These are phyloP conservation scores for Fusarium sp. DNA, from an alignment of 2,329 filamentous ascomycete species.

Conservation along the genomic window DNA sequence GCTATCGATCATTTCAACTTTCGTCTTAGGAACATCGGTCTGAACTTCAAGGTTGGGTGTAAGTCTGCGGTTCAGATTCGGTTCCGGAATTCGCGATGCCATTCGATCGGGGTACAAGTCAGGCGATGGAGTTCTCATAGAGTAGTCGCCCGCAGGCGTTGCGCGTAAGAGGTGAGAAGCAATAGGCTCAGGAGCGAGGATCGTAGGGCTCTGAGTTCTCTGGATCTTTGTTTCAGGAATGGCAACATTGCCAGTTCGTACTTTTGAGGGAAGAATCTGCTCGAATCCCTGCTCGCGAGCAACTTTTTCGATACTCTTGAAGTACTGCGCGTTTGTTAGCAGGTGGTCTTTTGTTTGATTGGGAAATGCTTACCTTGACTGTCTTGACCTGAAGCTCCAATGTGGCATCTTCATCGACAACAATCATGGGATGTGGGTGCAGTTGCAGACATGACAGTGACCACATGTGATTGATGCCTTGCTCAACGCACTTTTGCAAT, in stretches of 20 bases:
- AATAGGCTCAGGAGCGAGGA: constrained; percentile 65
- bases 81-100: constrained; percentile 66
- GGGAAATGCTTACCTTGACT: constrained; percentile 61
- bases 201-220: constrained; percentile 57
- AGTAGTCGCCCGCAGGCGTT: constrained; percentile 66
- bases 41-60: constrained; percentile 64
- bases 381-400: constrained; percentile 80
- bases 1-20: constrained; percentile 58
- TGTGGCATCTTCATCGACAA: constrained; percentile 84
- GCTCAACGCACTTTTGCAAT: constrained; percentile 83
- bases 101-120: constrained; percentile 72
- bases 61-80: constrained; percentile 56
- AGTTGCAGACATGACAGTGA: constrained; percentile 84
- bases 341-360: background rate
- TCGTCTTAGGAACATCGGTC: constrained; percentile 57
- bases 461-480: constrained; percentile 91
- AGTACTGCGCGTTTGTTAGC: constrained; percentile 61
- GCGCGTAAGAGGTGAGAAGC: constrained; percentile 66
- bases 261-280: constrained; percentile 66
- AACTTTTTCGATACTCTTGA: constrained; percentile 76
- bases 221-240: constrained; percentile 56
- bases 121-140: constrained; percentile 65
- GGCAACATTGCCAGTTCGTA: constrained; percentile 62
- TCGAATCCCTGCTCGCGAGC: constrained; percentile 67
- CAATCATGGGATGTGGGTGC: constrained; percentile 83